A percentile compares a stretch with the other conserved stretches of the same genome.
Evolutionary conservation across 1,284 basidiomycete genomes (phyloP).

Genomic region (Erythrobasidium hasegawianum): DNA sequence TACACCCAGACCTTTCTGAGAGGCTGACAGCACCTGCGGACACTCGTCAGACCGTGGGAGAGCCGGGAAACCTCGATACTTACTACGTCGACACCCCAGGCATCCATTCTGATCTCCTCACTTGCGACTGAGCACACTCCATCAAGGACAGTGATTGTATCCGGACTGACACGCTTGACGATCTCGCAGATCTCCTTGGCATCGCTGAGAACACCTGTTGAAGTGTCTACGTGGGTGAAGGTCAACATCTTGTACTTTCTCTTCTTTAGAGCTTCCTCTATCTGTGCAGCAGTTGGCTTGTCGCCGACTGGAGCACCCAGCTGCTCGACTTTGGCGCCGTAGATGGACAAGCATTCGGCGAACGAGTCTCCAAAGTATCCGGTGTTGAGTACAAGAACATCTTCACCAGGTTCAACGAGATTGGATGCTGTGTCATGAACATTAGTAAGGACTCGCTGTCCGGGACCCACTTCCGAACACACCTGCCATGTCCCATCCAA

Average conservation of each 20-base stretch:
- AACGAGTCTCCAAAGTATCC: conserved; percentile 92
- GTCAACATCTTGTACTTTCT: conserved; percentile 88
- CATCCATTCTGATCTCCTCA: conserved; percentile 89
- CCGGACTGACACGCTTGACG: conserved; percentile 74
- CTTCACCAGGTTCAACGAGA: conserved; percentile 71
- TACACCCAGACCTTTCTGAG: conserved; percentile 90
- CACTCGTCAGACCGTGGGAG: no score
- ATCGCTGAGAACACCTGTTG: conserved; percentile 73
- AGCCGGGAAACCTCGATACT: no score
- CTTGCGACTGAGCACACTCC: conserved; percentile 93
- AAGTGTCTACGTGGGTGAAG: conserved; percentile 70
- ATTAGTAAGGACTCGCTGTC: conserved; percentile 8
- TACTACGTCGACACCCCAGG: conserved; percentile 77
- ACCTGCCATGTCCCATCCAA: conserved; percentile 66
- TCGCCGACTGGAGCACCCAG: conserved; percentile 78
- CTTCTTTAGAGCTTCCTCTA: conserved; percentile 67
- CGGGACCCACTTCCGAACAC: no score
- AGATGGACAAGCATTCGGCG: conserved; percentile 64
- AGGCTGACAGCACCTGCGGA: conserved; percentile 63
- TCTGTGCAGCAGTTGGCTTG: conserved; percentile 60
- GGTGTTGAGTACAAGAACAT: conserved; percentile 69
- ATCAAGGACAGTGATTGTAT: conserved; percentile 81
- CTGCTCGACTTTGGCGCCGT: conserved; percentile 86
- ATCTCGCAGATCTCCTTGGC: conserved; percentile 72
- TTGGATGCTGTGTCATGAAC: conserved; percentile 73